Evolutionary conservation across 176 grass and related monocot species (phyloP).

Genomic region (Rhynchospora pubera): DNA sequence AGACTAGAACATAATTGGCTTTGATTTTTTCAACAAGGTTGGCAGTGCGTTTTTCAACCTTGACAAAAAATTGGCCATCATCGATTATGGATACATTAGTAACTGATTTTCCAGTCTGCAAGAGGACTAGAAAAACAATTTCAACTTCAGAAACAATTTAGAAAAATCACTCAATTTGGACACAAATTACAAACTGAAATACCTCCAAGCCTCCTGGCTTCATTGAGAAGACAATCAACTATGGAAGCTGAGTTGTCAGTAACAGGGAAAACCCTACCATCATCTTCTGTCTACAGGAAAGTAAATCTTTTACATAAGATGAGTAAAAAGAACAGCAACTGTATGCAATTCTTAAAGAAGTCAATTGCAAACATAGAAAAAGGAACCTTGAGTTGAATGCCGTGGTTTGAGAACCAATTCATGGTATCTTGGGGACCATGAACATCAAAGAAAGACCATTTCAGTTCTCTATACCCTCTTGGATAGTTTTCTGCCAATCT

Average conservation of each 20-base stretch:
- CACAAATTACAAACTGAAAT: slow-evolving; percentile 11
- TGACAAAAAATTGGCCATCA: slow-evolving; percentile 48
- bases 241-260: slow-evolving; percentile 67
- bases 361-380: not conserved
- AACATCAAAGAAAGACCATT: slow-evolving; percentile 61
- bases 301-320: not conserved
- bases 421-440: slow-evolving; percentile 87
- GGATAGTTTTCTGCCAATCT: slow-evolving; percentile 64
- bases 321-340: not conserved
- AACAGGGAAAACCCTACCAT: slow-evolving; percentile 87
- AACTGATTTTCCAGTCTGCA: slow-evolving; percentile 81
- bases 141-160: slow-evolving; percentile 27
- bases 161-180: not conserved
- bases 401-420: slow-evolving; percentile 69
- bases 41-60: slow-evolving; percentile 63
- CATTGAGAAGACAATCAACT: slow-evolving; percentile 81
- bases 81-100: slow-evolving; percentile 43
- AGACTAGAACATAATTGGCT: slow-evolving; percentile 60
- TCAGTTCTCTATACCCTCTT: slow-evolving; percentile 74
- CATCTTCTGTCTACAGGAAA: slow-evolving; percentile 55
- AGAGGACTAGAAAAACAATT: slow-evolving; percentile 53
- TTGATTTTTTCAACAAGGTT: slow-evolving; percentile 63
- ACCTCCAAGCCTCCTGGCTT: slow-evolving; percentile 74
- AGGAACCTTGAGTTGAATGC: slow-evolving; percentile 80
- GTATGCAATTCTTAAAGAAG: slow-evolving; percentile 2